Evolutionary conservation across 345 rosid species (phyloP), one percentile per base, ranked within the genome.

Genomic region (Raphanus sativus): DNA sequence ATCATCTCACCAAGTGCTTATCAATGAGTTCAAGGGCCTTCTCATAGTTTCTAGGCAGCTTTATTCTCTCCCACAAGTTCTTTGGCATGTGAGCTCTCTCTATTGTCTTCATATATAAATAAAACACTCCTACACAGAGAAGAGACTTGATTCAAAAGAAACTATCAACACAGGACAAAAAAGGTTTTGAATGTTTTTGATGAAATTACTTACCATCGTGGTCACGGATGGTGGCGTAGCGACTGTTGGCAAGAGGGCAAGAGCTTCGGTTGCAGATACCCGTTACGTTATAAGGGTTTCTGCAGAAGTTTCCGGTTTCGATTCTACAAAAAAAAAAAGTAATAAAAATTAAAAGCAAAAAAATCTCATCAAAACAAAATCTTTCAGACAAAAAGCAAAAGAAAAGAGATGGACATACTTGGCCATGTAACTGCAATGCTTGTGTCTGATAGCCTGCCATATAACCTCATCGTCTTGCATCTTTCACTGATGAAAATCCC

Each of bases 391-490:
- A 34, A 34, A 8, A 8, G 2, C 7, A 7, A 34, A 50, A 29
- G 1, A 32, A 6, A 13, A 45, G 13, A 45, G 52, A 45, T 21
- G 16, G 17, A 0, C 26, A 28, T 76, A 96, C 98, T 96, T 90
- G 86, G 98, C 87, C 98, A 91, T 93, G 76, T 85, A 93, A 78
- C 98, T 96, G 85, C 99, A 96, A 83, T 93, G 98, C 6, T 86
- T 89, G 91, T 96, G 99, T 74, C 98, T 87, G 85, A 93, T 90
- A 34, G 90, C 95, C 65, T 93, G 95, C 98, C 98, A 96, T 84
- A 90, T 96, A 42, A 93, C 96, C 88, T 93, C 97, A 65, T 93
- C 98, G 74, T 96, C 87, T 78, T 96, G 99, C 99, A 92, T 92
- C 84, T 76, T 77, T 34, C 40, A 34, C 40, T 34, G 40, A 34